phyloP scores from a whole-genome alignment of 148 eudicot genomes.

The Rhododendron griersonianum region DNA sequence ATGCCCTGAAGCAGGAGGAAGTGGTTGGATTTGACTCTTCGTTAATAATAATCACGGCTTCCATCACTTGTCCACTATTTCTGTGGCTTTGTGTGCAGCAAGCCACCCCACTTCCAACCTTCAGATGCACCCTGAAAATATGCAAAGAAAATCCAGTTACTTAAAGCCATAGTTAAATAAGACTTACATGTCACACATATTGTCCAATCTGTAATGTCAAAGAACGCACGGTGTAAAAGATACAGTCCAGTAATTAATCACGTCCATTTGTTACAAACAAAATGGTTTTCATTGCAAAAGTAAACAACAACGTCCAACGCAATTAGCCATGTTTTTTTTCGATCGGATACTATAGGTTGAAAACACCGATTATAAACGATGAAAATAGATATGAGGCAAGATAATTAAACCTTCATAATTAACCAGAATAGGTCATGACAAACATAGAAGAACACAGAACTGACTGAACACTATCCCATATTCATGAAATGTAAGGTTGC shows the following conservation, averaged over 20 bases:
- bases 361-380: neutral
- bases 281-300: conserved; percentile 5
- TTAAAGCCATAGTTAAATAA: neutral
- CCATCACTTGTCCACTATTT: conserved; percentile 36
- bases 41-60: conserved; percentile 69
- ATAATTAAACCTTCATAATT: neutral
- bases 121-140: conserved; percentile 46
- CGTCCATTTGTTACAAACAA: neutral
- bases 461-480: neutral
- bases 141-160: neutral
- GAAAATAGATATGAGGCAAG: neutral
- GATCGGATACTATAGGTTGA: neutral
- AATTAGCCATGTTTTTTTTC: neutral
- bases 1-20: conserved; percentile 51
- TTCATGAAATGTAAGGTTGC: neutral
- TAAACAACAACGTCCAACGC: neutral
- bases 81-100: conserved; percentile 30
- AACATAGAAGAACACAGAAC: neutral
- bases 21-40: conserved; percentile 32
- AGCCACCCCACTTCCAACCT: conserved; percentile 68
- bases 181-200: neutral
- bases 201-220: neutral
- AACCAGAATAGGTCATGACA: neutral
- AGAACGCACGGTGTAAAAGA: neutral
- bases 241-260: neutral